Evolutionary conservation across 2,329 filamentous ascomycete genomes (phyloP), one percentile per base, ranked within the genome.

Genomic region (Ophiostoma novo-ulmi): DNA sequence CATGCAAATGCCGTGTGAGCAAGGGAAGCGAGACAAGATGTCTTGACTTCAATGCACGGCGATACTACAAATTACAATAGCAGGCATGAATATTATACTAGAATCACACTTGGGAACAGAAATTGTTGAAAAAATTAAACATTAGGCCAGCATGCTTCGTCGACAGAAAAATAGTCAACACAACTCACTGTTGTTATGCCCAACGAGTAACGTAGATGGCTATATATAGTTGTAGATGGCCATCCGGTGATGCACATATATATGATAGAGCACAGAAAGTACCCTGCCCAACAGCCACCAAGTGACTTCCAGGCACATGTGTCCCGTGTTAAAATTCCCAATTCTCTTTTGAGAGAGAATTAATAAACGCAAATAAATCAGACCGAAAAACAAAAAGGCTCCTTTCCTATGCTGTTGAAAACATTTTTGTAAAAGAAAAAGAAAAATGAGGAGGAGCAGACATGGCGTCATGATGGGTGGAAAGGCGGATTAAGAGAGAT

Each of bases 331-430:
- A n/a, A 65, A 39, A 20, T 38, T n/a, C 61, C 61, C 61, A 39
- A n/a, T 1, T 13, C 26, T 26, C n/a, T 22, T 22, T 10, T 22
- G 52, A 58, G n/a, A 26, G 26, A 22, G 22, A 7, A 39, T 68
- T 31, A 55, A 36, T 31, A 31, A 38, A 35, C 64, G 35, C 64
- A 55, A 67, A 44, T 39, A 48, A 44, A 67, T 61, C 65, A 69
- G 68, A 65, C 26, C 70, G 66, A 68, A 5, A 68, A 68, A 58
- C 35, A 55, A 68, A 67, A 67, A n/a, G 69, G 73, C 73, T 74
- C 73, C 72, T 69, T 72, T 73, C 72, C 73, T 71, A 77, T 76
- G 76, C 75, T 77, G 76, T 77, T 77, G 76, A 77, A 74, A 75
- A 76, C 76, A 76, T 76, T 72, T 72, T 72, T 72, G 61, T 74